Evolutionary conservation across 139 green algal species (phyloP), one percentile per base, ranked within the genome.

Genomic region (Chlamydomonas incerta): DNA sequence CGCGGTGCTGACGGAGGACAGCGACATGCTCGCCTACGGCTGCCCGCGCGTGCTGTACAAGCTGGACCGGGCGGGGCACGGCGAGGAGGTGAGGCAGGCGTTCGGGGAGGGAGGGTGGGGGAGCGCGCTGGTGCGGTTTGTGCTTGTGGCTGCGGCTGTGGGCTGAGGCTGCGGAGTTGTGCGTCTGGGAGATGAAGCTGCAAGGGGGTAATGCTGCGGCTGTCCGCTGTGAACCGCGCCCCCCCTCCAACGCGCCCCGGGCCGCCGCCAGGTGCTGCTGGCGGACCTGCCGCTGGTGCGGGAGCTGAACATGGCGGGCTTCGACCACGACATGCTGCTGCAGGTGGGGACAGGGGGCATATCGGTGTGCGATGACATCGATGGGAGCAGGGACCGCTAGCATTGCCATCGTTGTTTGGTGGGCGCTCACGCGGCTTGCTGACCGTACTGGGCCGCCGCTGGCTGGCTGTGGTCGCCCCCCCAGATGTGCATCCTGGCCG

Each of bases 1-100:
- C 52, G 90, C 91, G 0, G 95, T 99, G 15, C 90, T 99, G 67
- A 99, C 98, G 9, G 98, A 99, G 77, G 97, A 99, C 92, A 97
- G 92, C 10, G 98, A 99, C 89, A 85, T 99, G 80, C 87, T 99
- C 35, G 91, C 95, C 1, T 99, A 99, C 80, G 97, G 94, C 60
- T 99, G 97, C 81, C 94, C 94, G 0, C 89, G 58, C 73, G 96
- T 98, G 35, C 75, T 99, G 50, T 99, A 96, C 93, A 99, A 99
- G 79, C 93, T 99, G 89, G 96, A 99, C 90, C 95, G 94, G 60
- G 34, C 28, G 1, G 97, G 97, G 0, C 85, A 95, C 37, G 94
- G 93, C 0, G 89, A 98, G 88, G 92, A 98, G 88, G 82, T 62
- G 55, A n/a, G n/a, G n/a, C 55, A 10, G 55, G 55, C 55, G 55